phyloP scores from a whole-genome alignment of 345 rosid genomes.

The Sisymbrium irio region DNA sequence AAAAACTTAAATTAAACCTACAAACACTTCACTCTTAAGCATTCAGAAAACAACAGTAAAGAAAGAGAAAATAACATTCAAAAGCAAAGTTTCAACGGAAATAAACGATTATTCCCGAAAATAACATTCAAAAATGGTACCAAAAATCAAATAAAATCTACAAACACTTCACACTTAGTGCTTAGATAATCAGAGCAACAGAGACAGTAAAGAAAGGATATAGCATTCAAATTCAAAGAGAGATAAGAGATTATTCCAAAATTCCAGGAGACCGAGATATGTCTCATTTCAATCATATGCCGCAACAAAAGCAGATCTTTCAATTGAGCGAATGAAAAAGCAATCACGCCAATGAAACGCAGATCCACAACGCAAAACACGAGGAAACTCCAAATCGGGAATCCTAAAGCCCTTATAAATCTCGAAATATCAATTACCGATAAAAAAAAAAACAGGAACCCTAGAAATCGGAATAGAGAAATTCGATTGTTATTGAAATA shows the following conservation, averaged over 20 bases:
- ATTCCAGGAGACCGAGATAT: not conserved
- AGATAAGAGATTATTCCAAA: not conserved
- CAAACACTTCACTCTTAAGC: slow-evolving; percentile 14
- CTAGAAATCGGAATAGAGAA: slow-evolving; percentile 19
- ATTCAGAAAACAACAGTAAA: no score
- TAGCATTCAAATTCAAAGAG: no score
- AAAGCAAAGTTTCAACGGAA: no score
- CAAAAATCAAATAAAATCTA: not conserved
- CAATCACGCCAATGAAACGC: slow-evolving; percentile 26
- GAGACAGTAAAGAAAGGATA: no score
- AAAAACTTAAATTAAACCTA: not conserved
- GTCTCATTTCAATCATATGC: not conserved
- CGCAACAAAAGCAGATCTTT: slow-evolving; percentile 10
- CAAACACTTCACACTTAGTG: not conserved
- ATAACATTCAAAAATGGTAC: no score
- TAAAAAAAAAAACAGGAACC: slow-evolving; percentile 31
- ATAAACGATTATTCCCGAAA: no score
- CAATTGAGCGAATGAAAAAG: not conserved
- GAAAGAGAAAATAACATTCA: no score
- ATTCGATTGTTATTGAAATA: slow-evolving; percentile 22
- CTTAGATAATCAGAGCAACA: no score
- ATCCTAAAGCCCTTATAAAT: slow-evolving; percentile 39
- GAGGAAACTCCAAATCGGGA: slow-evolving; percentile 33
- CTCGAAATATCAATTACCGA: slow-evolving; percentile 38
- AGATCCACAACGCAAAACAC: slow-evolving; percentile 78